Evolutionary conservation across 345 rosid species (phyloP).

Genomic region (Dimocarpus longan): DNA sequence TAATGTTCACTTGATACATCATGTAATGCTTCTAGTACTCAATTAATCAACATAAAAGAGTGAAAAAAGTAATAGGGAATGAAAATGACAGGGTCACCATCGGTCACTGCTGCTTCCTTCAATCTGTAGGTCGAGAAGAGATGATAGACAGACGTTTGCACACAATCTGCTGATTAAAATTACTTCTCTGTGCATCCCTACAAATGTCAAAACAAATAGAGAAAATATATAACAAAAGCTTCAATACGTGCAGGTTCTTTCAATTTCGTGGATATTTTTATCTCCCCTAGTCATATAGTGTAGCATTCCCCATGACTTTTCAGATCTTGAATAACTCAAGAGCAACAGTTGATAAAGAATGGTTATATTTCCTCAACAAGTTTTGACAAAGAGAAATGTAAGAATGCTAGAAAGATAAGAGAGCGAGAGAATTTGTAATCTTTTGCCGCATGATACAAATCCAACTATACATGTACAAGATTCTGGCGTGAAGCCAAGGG

Average conservation of each 20-base stretch:
- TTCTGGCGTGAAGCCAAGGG: slow-evolving; percentile 28
- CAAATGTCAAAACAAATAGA: slow-evolving; percentile 33
- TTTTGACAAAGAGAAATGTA: slow-evolving; percentile 19
- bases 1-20: not conserved
- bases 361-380: slow-evolving; percentile 16
- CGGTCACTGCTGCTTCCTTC: slow-evolving; percentile 8
- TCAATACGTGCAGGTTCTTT: not conserved
- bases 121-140: not conserved
- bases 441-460: slow-evolving; percentile 45
- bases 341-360: not conserved
- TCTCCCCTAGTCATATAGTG: not conserved
- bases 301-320: not conserved
- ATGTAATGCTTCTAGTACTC: not conserved
- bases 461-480: slow-evolving; percentile 57
- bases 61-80: not conserved
- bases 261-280: not conserved
- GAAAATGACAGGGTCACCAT: not conserved
- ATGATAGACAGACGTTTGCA: not conserved
- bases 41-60: not conserved
- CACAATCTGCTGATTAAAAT: slow-evolving; percentile 11
- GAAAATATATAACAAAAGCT: slow-evolving; percentile 12
- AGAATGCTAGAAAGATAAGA: slow-evolving; percentile 15
- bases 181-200: slow-evolving; percentile 23
- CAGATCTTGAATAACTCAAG: not conserved
- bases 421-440: slow-evolving; percentile 24